These are phyloP conservation scores for Castanospermum australe DNA, from an alignment of 306 rosid species.

Conservation along the genomic window DNA sequence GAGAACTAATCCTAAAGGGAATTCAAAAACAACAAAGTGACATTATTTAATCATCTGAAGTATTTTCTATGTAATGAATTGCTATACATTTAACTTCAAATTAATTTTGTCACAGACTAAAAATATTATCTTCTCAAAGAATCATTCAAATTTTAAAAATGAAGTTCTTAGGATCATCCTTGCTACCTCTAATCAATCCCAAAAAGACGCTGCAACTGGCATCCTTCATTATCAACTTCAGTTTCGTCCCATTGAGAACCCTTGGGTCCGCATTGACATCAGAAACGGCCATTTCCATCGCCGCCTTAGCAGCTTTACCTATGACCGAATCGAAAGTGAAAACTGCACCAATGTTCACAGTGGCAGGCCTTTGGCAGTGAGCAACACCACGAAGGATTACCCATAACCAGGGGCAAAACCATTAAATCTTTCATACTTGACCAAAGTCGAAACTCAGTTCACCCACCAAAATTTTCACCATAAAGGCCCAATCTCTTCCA, in stretches of 20 bases:
- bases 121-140: too few species aligned
- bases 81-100: too few species aligned
- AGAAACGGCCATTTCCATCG: constrained; percentile 47
- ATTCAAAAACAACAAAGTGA: too few species aligned
- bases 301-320: constrained; percentile 56
- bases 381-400: constrained; percentile 36
- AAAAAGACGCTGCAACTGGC: constrained; percentile 48
- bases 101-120: too few species aligned
- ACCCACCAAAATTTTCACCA: neutral
- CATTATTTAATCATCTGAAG: too few species aligned
- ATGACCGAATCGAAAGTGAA: constrained; percentile 57
- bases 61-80: too few species aligned
- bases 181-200: constrained; percentile 58
- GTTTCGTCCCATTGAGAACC: constrained; percentile 45
- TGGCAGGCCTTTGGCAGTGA: constrained; percentile 44
- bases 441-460: neutral
- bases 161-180: neutral
- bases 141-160: too few species aligned
- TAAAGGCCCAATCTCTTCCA: neutral
- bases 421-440: constrained; percentile 24
- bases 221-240: constrained; percentile 34
- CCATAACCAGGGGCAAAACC: constrained; percentile 28
- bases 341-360: constrained; percentile 53
- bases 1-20: too few species aligned
- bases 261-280: constrained; percentile 57